Conservation (phyloP, 495 filamentous ascomycete genomes). For the Aspergillus diversus region DNA sequence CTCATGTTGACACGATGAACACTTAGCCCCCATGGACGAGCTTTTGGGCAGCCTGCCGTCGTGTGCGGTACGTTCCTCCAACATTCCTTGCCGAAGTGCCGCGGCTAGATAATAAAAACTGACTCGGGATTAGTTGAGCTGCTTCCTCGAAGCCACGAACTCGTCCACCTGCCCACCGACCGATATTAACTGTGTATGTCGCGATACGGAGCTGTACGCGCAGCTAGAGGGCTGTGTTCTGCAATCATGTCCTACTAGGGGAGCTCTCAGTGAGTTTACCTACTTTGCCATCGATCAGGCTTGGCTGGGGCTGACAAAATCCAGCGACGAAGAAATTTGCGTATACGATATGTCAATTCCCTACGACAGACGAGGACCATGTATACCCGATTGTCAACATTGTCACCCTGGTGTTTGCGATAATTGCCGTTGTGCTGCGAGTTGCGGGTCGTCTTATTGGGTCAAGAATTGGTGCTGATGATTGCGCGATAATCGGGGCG, state of each 20-base stretch:
- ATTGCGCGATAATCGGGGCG: background rate
- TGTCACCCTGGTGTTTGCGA: background rate
- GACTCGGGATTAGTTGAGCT: background rate
- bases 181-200: constrained; percentile 13
- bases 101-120: background rate
- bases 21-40: background rate
- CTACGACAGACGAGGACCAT: background rate
- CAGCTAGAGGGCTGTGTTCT: background rate
- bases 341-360: constrained; percentile 9
- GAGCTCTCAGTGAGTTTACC: background rate
- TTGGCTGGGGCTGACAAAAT: background rate
- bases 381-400: background rate
- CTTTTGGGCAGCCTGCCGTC: constrained; percentile 6
- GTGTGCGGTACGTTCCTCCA: background rate
- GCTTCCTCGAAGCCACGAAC: background rate
- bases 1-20: background rate
- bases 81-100: background rate
- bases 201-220: constrained; percentile 1
- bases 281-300: background rate
- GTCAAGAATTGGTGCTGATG: constrained; percentile 5
- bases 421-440: constrained; percentile 4
- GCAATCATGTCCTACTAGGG: constrained; percentile 2
- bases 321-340: background rate
- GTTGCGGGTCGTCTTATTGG: constrained; percentile 11
- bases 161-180: background rate